Percentiles rank a stretch among this genome's conserved stretches.
phyloP scores from a whole-genome alignment of 352 stramenopile genomes.

The Aphanomyces invadans region DNA sequence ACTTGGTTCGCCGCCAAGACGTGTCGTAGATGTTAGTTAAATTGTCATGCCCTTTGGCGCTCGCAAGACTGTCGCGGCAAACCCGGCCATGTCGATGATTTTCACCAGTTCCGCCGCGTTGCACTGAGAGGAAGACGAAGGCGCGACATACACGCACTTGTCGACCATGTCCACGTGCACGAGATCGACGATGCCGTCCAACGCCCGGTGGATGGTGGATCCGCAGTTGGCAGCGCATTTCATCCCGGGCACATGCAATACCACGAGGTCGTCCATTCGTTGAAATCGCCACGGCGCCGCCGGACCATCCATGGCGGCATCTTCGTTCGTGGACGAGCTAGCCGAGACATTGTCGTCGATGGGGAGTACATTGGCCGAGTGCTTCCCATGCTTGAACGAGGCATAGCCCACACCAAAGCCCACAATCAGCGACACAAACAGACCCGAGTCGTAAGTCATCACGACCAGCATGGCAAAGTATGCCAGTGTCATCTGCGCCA shows the following conservation, averaged over 20 bases:
- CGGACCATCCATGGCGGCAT: slow-evolving; percentile 74
- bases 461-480: slow-evolving; percentile 81
- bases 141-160: slow-evolving; percentile 57
- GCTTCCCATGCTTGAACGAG: slow-evolving; percentile 45
- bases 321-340: slow-evolving; percentile 48
- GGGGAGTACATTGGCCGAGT: too few relatives aligned
- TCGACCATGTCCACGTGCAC: slow-evolving; percentile 73
- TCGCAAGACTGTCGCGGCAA: slow-evolving; percentile 30
- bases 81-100: slow-evolving; percentile 60
- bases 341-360: too few relatives aligned
- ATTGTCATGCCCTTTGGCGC: too few relatives aligned
- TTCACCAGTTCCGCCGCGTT: slow-evolving; percentile 45
- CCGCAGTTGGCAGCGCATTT: slow-evolving; percentile 94
- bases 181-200: slow-evolving; percentile 54
- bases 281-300: slow-evolving; percentile 17
- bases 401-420: slow-evolving; percentile 65
- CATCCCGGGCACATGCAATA: slow-evolving; percentile 15
- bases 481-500: slow-evolving; percentile 74
- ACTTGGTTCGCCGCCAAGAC: too few relatives aligned
- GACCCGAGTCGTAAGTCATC: slow-evolving; percentile 73
- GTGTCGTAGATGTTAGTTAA: too few relatives aligned
- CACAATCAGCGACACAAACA: slow-evolving; percentile 64
- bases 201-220: slow-evolving; percentile 70
- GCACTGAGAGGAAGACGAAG: slow-evolving; percentile 33
- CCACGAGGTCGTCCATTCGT: slow-evolving; percentile 7